Percentiles rank a stretch among this genome's conserved stretches.
Evolutionary conservation across 805 yeast genomes (phyloP).

Genomic region (Blastobotrys robertii): DNA sequence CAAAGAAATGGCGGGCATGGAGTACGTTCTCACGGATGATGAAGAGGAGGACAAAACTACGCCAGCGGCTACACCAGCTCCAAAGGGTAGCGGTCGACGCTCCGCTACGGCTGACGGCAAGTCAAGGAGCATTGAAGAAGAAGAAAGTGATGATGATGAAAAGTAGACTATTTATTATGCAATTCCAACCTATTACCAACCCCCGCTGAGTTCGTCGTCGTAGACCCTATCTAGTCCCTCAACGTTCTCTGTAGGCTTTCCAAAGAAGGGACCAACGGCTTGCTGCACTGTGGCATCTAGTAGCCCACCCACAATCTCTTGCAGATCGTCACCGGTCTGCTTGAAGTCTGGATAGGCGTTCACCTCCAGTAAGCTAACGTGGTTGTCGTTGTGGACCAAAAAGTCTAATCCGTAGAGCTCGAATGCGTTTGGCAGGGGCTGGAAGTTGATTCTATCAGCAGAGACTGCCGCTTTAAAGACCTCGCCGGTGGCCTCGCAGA

Average conservation of each 20-base stretch:
- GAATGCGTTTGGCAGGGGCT: conserved; percentile 68
- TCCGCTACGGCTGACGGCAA: background rate
- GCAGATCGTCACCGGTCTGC: conserved; percentile 80
- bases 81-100: background rate
- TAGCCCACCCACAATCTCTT: conserved; percentile 61
- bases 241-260: background rate
- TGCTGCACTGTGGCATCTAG: conserved; percentile 46
- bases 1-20: conserved; percentile 65
- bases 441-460: conserved; percentile 78
- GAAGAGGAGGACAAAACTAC: conserved; percentile 15
- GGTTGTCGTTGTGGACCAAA: conserved; percentile 46
- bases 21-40: conserved; percentile 36
- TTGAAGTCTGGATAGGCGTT: conserved; percentile 95
- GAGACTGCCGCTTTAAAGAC: conserved; percentile 70
- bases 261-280: conserved; percentile 40
- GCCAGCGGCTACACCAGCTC: background rate
- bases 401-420: conserved; percentile 90
- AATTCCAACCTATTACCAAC: conserved; percentile 1
- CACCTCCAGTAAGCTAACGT: conserved; percentile 66
- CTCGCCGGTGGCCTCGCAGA: conserved; percentile 56
- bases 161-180: background rate
- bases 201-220: conserved; percentile 2
- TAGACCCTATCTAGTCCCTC: conserved; percentile 1
- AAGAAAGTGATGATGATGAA: conserved; percentile 20
- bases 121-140: conserved; percentile 16